These are phyloP conservation scores for Ophiostoma angusticollis DNA, from an alignment of 2,329 filamentous ascomycete species.

Conservation along the genomic window DNA sequence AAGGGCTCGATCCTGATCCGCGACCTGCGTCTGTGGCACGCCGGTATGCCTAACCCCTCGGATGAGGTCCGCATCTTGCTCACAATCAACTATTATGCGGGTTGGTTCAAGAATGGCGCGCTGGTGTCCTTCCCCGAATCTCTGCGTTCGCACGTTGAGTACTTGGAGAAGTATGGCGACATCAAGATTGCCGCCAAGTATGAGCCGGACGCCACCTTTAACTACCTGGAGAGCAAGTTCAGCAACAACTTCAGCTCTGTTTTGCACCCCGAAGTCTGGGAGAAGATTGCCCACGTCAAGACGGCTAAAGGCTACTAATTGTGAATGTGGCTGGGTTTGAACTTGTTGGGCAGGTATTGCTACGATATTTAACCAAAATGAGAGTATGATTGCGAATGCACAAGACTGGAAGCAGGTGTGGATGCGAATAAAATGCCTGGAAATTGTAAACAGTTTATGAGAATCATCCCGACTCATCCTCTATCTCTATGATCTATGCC, in stretches of 20 bases:
- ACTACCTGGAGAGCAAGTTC: slow-evolving; percentile 10
- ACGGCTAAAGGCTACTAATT: slow-evolving; percentile 10
- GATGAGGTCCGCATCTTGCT: slow-evolving; percentile 7
- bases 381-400: no score
- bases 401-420: no score
- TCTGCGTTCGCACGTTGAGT: slow-evolving; percentile 3
- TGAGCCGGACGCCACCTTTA: slow-evolving; percentile 5
- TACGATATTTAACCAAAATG: no score
- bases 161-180: slow-evolving; percentile 5
- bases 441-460: neutral
- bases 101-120: slow-evolving; percentile 11
- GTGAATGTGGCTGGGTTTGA: no score
- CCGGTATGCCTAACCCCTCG: slow-evolving; percentile 9
- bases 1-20: slow-evolving; percentile 43
- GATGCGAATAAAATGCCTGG: neutral
- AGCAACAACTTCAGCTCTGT: slow-evolving; percentile 12
- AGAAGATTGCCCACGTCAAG: slow-evolving; percentile 9
- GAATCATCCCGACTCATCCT: neutral
- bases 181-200: slow-evolving; percentile 8
- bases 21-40: slow-evolving; percentile 39
- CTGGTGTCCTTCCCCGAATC: slow-evolving; percentile 4
- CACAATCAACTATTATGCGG: slow-evolving; percentile 9
- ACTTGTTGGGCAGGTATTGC: no score
- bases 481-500: neutral
- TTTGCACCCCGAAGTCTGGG: slow-evolving; percentile 8